A percentile compares a stretch with the other conserved stretches of the same genome.
These are phyloP conservation scores for Heliosperma pusillum DNA, from an alignment of 148 eudicot genomes.

Conservation along the genomic window DNA sequence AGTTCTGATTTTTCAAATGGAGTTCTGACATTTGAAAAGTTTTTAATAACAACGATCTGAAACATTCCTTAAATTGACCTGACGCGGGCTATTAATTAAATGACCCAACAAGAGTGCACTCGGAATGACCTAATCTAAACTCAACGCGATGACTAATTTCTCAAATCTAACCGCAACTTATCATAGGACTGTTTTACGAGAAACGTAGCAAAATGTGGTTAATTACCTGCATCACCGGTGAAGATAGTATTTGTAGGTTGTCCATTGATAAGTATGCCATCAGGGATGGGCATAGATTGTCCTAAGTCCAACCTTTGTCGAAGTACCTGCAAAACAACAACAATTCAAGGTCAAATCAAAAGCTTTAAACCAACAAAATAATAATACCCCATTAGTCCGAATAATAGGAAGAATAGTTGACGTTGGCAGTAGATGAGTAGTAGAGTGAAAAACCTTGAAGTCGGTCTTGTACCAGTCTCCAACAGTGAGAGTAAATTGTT, in stretches of 20 bases:
- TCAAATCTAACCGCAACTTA: too few species aligned
- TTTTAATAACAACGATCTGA: too few species aligned
- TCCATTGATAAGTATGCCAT: conserved; percentile 75
- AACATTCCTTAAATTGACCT: too few species aligned
- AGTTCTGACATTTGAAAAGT: too few species aligned
- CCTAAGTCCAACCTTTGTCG: conserved; percentile 52
- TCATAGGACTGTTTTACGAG: too few species aligned
- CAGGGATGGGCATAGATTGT: conserved; percentile 45
- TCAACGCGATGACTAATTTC: too few species aligned
- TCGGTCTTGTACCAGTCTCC: conserved; percentile 75
- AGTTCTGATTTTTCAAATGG: too few species aligned
- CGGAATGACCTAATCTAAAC: too few species aligned
- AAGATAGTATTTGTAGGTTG: conserved; percentile 31
- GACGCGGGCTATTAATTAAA: too few species aligned
- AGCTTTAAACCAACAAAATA: neutral
- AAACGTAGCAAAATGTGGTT: too few species aligned
- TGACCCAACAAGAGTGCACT: too few species aligned
- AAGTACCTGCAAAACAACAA: conserved; percentile 35
- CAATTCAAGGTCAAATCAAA: neutral
- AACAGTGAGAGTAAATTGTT: conserved; percentile 48
- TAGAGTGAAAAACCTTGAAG: conserved; percentile 47
- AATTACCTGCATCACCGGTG: conserved; percentile 30
- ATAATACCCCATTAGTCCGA: too few species aligned
- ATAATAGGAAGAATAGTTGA: neutral
- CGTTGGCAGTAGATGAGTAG: neutral